phyloP scores from a whole-genome alignment of 2,329 filamentous ascomycete genomes.

The Penicillium sp. region DNA sequence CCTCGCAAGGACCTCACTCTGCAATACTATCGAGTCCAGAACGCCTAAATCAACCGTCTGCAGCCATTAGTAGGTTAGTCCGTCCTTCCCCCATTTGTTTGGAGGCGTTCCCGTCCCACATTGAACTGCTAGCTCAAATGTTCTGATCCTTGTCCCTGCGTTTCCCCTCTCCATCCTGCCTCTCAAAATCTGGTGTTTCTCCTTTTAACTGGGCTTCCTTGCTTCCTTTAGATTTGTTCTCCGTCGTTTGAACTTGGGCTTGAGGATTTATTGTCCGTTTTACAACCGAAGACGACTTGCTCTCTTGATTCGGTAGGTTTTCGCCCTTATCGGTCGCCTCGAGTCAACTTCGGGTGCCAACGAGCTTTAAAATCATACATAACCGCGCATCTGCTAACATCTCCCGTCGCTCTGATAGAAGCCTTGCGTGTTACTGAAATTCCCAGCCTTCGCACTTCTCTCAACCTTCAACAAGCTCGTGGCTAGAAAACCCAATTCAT shows the following conservation, averaged over 20 bases:
- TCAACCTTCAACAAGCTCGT: neutral
- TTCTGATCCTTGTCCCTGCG: conserved; percentile 11
- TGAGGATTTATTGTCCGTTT: neutral
- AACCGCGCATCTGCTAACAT: conserved; percentile 3
- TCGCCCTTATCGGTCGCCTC: neutral
- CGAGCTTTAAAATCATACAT: neutral
- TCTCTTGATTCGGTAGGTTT: conserved; percentile 4
- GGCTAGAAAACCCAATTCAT: neutral
- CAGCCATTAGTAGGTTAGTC: conserved; percentile 14
- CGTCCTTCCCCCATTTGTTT: conserved; percentile 6
- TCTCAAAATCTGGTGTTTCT: conserved; percentile 1
- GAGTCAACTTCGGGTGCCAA: neutral
- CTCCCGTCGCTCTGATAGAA: neutral
- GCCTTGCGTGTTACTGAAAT: neutral
- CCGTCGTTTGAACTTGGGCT: neutral
- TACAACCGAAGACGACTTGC: neutral
- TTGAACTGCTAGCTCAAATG: conserved; percentile 3
- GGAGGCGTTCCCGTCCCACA: conserved; percentile 10
- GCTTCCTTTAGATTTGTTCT: neutral
- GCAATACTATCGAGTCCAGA: conserved; percentile 12
- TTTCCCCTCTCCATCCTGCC: conserved; percentile 13
- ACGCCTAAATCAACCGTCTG: conserved; percentile 5
- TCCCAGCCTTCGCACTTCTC: neutral
- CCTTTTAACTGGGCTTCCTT: conserved; percentile 4
- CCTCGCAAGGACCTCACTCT: conserved; percentile 3